These are phyloP conservation scores for Lentinula sp. DNA, from an alignment of 768 basidiomycete species.

Conservation along the genomic window DNA sequence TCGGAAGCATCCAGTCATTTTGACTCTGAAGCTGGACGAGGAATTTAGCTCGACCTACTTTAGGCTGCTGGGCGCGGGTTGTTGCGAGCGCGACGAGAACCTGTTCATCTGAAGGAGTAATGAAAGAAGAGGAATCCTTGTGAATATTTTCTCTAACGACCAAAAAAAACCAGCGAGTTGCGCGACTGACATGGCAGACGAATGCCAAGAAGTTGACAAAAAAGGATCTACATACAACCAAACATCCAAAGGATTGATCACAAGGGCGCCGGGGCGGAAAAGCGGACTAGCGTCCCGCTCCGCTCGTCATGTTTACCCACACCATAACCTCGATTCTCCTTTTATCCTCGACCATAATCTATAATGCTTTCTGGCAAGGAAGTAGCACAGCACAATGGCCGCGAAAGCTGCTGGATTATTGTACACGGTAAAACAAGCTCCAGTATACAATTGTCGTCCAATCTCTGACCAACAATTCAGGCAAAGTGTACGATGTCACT, in stretches of 20 bases:
- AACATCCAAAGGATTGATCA: background rate
- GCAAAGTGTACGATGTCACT: constrained; percentile 74
- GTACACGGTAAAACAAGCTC: constrained; percentile 54
- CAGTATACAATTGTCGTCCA: background rate
- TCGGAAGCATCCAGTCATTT: too few relatives aligned
- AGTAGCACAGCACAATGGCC: constrained; percentile 48
- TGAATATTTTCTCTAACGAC: too few relatives aligned
- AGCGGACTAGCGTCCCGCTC: background rate
- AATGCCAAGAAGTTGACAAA: too few relatives aligned
- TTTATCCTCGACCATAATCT: background rate
- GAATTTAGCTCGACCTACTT: too few relatives aligned
- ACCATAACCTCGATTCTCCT: background rate
- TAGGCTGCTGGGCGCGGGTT: too few relatives aligned
- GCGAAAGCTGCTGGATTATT: constrained; percentile 77
- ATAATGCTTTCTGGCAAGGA: constrained; percentile 36
- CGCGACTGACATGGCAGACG: too few relatives aligned
- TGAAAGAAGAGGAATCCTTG: too few relatives aligned
- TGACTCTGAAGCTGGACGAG: too few relatives aligned
- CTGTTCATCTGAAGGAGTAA: too few relatives aligned
- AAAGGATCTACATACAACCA: background rate
- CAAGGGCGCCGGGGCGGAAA: background rate
- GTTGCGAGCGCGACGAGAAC: too few relatives aligned
- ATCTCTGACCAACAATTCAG: constrained; percentile 23
- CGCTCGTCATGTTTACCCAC: background rate
- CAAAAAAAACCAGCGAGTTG: too few relatives aligned